These are phyloP conservation scores for Bipolaris zeicola DNA, from an alignment of 2,329 filamentous ascomycete genomes.

Conservation along the genomic window DNA sequence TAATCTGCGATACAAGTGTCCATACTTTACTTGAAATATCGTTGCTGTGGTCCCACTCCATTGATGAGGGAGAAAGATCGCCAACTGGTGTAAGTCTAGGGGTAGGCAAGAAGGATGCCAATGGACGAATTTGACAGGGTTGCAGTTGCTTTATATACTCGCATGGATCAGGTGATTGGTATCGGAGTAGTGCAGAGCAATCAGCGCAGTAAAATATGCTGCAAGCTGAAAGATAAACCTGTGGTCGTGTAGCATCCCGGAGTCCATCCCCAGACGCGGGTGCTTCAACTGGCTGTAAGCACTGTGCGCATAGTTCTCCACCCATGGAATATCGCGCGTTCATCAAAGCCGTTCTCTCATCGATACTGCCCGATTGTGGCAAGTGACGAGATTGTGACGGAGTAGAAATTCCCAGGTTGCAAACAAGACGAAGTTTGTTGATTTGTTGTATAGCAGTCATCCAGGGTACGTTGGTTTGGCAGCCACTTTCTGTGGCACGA, in stretches of 20 bases:
- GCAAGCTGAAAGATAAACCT: constrained; percentile 2
- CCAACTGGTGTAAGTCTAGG: background rate
- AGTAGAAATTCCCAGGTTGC: constrained; percentile 50
- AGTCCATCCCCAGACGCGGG: background rate
- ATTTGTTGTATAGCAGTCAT: constrained; percentile 51
- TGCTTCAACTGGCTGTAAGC: background rate
- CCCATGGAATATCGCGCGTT: constrained; percentile 3
- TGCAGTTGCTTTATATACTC: background rate
- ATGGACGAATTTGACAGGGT: background rate
- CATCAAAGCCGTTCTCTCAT: constrained; percentile 1
- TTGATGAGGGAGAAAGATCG: background rate
- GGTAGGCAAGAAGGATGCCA: background rate
- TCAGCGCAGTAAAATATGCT: constrained; percentile 1
- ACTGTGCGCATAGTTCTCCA: background rate
- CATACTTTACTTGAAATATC: background rate
- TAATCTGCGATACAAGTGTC: constrained; percentile 1
- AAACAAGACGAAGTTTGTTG: constrained; percentile 54
- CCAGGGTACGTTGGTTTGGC: background rate
- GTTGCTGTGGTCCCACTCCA: background rate
- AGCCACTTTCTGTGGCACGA: background rate
- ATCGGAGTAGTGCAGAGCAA: background rate
- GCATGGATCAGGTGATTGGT: background rate
- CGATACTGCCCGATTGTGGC: background rate
- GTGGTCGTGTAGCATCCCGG: background rate
- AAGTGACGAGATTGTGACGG: background rate